Evolutionary conservation across 345 rosid species (phyloP), one percentile per base, ranked within the genome.

Genomic region (Hibiscus syriacus): DNA sequence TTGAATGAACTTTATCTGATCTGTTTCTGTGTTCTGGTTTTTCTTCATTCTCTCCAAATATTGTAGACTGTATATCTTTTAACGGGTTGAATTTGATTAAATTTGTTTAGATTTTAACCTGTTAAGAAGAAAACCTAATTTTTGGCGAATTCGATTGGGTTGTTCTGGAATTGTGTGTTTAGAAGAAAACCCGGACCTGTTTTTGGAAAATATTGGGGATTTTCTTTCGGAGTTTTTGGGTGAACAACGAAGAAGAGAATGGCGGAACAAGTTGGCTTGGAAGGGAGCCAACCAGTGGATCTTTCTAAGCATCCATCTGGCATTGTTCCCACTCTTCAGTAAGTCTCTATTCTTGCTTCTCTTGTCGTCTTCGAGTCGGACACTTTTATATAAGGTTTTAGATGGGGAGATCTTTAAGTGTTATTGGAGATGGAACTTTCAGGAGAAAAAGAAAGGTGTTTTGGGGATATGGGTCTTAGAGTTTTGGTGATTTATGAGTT

Each of bases 241-340:
- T 69, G 78, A 66, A 63, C 69, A 65, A 20, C 38, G 9, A 34
- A 20, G 14, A 76, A 68, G 52, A 0, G 29, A 52, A 94, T 94
- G 99, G 83, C 99, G 60, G 99, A 89, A 41, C 96, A 86, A 80
- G 82, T 76, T 70, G 82, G 75, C 74, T 74, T 78, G 83, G 98
- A 89, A 83, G 98, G 98, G 23, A 85, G 87, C 85, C 93, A 88
- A 65, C 99, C 98, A 5, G 97, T 94, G 75, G 99, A 94, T 80
- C 84, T 86, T 66, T 71, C 82, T 69, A 82, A 86, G 84, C 99
- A 94, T 77, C 98, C 99, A 60, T 94, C 99, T 4, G 99, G 97
- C 59, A 94, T 94, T 61, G 87, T 91, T 68, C 99, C 99, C 13
- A 91, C 96, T 70, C 91, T 94, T 67, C 99, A 94, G 99, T 94